Percentiles rank a stretch among this genome's conserved stretches.
These are phyloP conservation scores for Petasospora fabianii DNA, from an alignment of 1,139 yeast species.

Conservation along the genomic window DNA sequence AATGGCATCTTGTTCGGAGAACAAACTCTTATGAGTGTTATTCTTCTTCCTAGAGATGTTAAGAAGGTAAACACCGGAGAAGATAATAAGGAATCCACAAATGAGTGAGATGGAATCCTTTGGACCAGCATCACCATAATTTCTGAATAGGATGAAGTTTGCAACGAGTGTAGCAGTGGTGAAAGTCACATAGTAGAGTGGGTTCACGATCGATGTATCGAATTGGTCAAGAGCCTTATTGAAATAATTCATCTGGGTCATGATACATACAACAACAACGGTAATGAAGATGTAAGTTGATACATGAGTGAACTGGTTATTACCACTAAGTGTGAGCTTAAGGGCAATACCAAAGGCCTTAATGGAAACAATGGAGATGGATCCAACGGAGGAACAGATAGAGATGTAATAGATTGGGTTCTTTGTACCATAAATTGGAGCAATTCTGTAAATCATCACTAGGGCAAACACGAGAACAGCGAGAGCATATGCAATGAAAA, in stretches of 20 bases:
- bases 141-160: conserved; percentile 80
- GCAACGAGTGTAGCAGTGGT: conserved; percentile 87
- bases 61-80: conserved; percentile 80
- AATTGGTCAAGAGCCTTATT: conserved; percentile 92
- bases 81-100: conserved; percentile 83
- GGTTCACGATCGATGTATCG: conserved; percentile 90
- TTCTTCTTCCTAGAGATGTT: conserved; percentile 69
- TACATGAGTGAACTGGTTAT: conserved; percentile 81
- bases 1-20: conserved; percentile 51
- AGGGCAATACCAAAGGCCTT: conserved; percentile 93
- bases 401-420: conserved; percentile 90
- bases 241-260: conserved; percentile 91
- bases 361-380: conserved; percentile 87
- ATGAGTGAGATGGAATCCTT: conserved; percentile 81
- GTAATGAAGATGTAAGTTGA: conserved; percentile 79
- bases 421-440: conserved; percentile 73
- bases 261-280: conserved; percentile 77
- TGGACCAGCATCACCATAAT: conserved; percentile 80
- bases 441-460: conserved; percentile 79
- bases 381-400: conserved; percentile 87
- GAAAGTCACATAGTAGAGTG: conserved; percentile 85
- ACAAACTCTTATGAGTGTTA: conserved; percentile 23
- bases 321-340: conserved; percentile 81
- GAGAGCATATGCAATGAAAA: conserved; percentile 65
- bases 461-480: conserved; percentile 62